These are phyloP conservation scores for Paraphaeosphaeria sporulosa DNA, from an alignment of 2,329 filamentous ascomycete species.

Conservation along the genomic window DNA sequence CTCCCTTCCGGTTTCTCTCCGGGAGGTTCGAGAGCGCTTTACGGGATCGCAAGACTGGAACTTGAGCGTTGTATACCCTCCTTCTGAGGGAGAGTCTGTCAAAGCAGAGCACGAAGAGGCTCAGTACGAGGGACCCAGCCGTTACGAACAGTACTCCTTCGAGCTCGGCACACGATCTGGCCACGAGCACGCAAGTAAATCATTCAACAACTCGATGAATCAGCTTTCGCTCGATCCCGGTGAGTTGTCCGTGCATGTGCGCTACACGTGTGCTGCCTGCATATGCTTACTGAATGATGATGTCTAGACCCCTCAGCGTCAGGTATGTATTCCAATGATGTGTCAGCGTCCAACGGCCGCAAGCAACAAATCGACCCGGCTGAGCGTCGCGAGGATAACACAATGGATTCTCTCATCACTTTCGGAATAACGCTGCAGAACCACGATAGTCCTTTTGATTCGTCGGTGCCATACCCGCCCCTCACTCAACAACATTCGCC, in stretches of 20 bases:
- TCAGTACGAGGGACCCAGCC: slow-evolving; percentile 5
- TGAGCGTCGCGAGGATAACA: not conserved
- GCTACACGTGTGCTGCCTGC: not conserved
- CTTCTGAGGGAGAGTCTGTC: slow-evolving; percentile 12
- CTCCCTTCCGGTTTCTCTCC: not conserved
- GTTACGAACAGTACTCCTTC: slow-evolving; percentile 11
- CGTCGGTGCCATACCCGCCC: not conserved
- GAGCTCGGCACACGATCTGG: not conserved
- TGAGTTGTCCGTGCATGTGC: not conserved
- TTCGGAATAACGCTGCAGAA: not conserved
- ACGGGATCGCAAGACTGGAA: slow-evolving; percentile 8
- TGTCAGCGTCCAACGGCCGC: not conserved
- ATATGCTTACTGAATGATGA: not conserved
- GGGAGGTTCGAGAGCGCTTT: slow-evolving; percentile 9
- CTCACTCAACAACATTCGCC: not conserved
- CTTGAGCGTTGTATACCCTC: slow-evolving; percentile 16
- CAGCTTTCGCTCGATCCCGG: slow-evolving; percentile 14
- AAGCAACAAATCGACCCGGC: not conserved
- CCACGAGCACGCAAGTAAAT: not conserved
- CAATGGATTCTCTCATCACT: not conserved
- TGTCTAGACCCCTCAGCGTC: slow-evolving; percentile 13
- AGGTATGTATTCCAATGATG: slow-evolving; percentile 18
- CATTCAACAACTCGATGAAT: slow-evolving; percentile 14
- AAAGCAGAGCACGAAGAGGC: slow-evolving; percentile 20
- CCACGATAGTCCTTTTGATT: not conserved